Evolutionary conservation across 2,329 filamentous ascomycete genomes (phyloP).

Genomic region (Didymella keratinophila): DNA sequence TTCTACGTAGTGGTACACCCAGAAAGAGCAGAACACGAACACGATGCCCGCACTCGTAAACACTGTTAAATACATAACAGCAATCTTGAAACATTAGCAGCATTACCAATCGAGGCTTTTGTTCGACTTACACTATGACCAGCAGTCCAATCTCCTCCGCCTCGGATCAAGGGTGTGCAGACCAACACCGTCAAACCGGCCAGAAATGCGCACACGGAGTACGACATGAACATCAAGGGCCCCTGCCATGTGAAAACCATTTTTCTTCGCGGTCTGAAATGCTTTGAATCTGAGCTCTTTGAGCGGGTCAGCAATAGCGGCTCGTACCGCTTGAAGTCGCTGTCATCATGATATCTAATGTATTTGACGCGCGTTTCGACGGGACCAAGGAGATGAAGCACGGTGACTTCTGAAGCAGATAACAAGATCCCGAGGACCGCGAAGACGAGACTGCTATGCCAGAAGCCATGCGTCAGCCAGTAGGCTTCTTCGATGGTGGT

Average conservation of each 20-base stretch:
- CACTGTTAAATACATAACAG: not conserved
- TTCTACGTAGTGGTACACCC: constrained; percentile 1
- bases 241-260: constrained; percentile 28
- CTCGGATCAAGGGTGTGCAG: not conserved
- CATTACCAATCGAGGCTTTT: too few relatives aligned
- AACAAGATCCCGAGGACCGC: constrained; percentile 23
- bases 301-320: not conserved
- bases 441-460: constrained; percentile 23
- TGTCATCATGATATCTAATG: not conserved
- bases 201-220: constrained; percentile 20
- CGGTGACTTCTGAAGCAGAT: constrained; percentile 16
- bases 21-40: constrained; percentile 2
- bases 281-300: not conserved
- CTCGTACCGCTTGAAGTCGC: not conserved
- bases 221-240: constrained; percentile 28
- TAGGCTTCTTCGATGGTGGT: constrained; percentile 21
- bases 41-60: not conserved
- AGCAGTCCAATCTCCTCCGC: not conserved
- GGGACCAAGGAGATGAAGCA: constrained; percentile 1
- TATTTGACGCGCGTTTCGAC: not conserved
- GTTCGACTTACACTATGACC: not conserved
- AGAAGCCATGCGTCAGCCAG: constrained; percentile 26
- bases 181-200: not conserved
- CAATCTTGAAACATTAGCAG: not conserved
- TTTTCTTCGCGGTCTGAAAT: constrained; percentile 17